Evolutionary conservation across 1,284 basidiomycete genomes (phyloP).

Genomic region (Schizopora paradoxa): DNA sequence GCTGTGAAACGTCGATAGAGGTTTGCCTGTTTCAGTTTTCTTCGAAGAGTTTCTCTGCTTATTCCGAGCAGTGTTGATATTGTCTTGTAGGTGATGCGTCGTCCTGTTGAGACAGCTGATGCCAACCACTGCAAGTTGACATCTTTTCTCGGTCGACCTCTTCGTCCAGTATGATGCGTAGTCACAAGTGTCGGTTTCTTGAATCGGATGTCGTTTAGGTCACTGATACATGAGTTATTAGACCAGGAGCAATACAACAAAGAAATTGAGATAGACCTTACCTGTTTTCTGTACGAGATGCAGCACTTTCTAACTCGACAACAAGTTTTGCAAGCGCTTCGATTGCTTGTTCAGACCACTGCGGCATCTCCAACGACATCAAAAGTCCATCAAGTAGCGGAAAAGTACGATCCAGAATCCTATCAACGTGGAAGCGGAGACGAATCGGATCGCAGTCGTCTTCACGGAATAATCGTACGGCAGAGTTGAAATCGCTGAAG

Average conservation of each 20-base stretch:
- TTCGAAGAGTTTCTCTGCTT: conserved; percentile 5
- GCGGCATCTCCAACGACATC: neutral
- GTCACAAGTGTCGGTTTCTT: neutral
- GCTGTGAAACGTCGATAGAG: conserved; percentile 4
- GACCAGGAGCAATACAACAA: neutral
- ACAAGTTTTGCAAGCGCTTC: conserved; percentile 3
- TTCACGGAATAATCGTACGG: conserved; percentile 3
- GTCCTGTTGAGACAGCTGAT: conserved; percentile 5
- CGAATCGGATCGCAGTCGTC: conserved; percentile 11
- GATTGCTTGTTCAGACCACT: neutral
- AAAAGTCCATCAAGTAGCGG: conserved; percentile 7
- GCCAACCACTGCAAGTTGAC: conserved; percentile 6
- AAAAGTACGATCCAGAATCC: neutral
- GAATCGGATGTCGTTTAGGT: neutral
- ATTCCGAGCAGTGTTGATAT: conserved; percentile 8
- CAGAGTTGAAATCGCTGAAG: too few relatives aligned
- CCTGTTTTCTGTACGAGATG: neutral
- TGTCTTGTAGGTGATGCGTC: conserved; percentile 1
- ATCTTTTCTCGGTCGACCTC: conserved; percentile 7
- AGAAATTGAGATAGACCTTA: neutral
- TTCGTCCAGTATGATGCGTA: neutral
- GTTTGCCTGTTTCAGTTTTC: conserved; percentile 7
- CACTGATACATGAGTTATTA: neutral
- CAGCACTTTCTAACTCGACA: conserved; percentile 1
- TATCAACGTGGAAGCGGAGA: conserved; percentile 2